Evolutionary conservation across 805 yeast genomes (phyloP).

Genomic region (Starmerella davenportii): DNA sequence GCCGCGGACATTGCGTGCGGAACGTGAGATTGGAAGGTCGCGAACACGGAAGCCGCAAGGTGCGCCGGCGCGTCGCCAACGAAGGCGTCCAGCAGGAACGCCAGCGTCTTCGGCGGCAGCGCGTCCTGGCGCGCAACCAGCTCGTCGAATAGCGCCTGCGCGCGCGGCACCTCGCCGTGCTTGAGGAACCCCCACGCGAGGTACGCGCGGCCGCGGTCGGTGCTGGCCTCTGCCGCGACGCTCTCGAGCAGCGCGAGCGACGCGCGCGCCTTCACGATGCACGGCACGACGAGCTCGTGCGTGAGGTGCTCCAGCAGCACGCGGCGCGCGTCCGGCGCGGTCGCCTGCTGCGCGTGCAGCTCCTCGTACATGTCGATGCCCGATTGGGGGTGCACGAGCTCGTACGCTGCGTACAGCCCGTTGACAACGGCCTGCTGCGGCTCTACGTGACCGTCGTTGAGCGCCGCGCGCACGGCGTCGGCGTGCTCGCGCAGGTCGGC

Average conservation of each 20-base stretch:
- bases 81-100: constrained; percentile 12
- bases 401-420: constrained; percentile 11
- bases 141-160: constrained; percentile 3
- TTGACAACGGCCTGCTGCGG: constrained; percentile 3
- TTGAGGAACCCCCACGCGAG: constrained; percentile 11
- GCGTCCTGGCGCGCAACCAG: background rate
- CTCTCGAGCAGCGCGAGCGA: constrained; percentile 8
- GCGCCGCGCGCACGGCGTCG: constrained; percentile 8
- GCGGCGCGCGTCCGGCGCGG: background rate
- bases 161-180: constrained; percentile 7
- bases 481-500: constrained; percentile 3
- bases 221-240: constrained; percentile 3
- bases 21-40: background rate
- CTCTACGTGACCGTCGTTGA: constrained; percentile 2
- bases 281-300: constrained; percentile 11
- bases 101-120: constrained; percentile 1
- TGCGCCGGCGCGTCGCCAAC: constrained; percentile 17
- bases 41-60: constrained; percentile 8
- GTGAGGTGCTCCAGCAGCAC: background rate
- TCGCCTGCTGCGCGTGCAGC: background rate
- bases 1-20: constrained; percentile 15
- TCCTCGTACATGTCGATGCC: constrained; percentile 11
- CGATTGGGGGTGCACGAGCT: constrained; percentile 12
- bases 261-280: constrained; percentile 12
- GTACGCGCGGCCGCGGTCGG: constrained; percentile 7